Percentiles rank a stretch among this genome's conserved stretches.
phyloP scores from a whole-genome alignment of 768 basidiomycete genomes.

The Termitomyces sp. region DNA sequence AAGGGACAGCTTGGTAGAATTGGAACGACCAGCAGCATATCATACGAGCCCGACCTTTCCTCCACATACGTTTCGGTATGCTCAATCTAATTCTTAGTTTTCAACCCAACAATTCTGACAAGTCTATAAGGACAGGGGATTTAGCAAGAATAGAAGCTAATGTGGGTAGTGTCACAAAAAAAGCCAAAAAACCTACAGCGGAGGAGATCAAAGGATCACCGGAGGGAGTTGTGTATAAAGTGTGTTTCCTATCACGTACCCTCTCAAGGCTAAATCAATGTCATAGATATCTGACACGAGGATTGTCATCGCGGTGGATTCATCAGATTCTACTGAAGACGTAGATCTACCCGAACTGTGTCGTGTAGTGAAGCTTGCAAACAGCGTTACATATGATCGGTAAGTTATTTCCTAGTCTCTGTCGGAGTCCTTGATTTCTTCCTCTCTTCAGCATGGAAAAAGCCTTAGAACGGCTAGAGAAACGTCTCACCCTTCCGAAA shows the following conservation, averaged over 20 bases:
- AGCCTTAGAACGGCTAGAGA: slow-evolving; percentile 65
- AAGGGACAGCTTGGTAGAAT: slow-evolving; percentile 72
- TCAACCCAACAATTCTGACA: slow-evolving; percentile 7
- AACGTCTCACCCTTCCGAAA: slow-evolving; percentile 22
- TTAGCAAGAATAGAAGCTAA: slow-evolving; percentile 81
- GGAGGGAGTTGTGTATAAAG: slow-evolving; percentile 89
- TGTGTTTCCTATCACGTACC: slow-evolving; percentile 17
- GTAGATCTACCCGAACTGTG: slow-evolving; percentile 83
- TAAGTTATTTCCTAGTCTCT: slow-evolving; percentile 15
- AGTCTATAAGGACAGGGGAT: slow-evolving; percentile 68
- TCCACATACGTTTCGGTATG: slow-evolving; percentile 79
- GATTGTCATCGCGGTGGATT: slow-evolving; percentile 76
- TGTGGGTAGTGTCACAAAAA: slow-evolving; percentile 37
- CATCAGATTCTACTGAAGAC: slow-evolving; percentile 56
- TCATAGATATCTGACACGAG: slow-evolving; percentile 72
- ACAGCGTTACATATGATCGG: slow-evolving; percentile 90
- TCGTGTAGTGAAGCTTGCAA: slow-evolving; percentile 83
- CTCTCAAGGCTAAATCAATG: not conserved
- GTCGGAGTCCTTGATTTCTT: not conserved
- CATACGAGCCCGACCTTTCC: slow-evolving; percentile 70
- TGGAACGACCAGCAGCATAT: slow-evolving; percentile 80
- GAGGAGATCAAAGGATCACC: slow-evolving; percentile 35
- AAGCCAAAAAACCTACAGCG: slow-evolving; percentile 35
- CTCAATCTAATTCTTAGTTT: not conserved
- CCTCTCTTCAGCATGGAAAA: slow-evolving; percentile 70